Conservation (phyloP, 257 asterid genomes). For the Hygrophila difformis region DNA sequence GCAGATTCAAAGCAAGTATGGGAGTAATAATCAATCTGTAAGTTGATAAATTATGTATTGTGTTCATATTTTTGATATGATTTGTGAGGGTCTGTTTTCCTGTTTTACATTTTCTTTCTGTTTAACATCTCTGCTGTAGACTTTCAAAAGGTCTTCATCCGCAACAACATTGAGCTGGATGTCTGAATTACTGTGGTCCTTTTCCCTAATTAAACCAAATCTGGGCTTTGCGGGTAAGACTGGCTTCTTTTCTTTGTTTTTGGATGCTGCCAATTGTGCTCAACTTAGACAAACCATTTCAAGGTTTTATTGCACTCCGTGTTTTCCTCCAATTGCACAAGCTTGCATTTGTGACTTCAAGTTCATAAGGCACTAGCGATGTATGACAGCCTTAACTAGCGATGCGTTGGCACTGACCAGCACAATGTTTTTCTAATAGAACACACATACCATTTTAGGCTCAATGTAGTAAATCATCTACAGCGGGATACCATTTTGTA, state of each 20-base stretch:
- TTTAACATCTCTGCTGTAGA: constrained; percentile 28
- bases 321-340: too few species aligned
- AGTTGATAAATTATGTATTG: constrained; percentile 21
- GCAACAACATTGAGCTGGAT: constrained; percentile 61
- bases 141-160: constrained; percentile 66
- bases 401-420: too few species aligned
- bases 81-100: neutral
- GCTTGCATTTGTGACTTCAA: too few species aligned
- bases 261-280: constrained; percentile 7
- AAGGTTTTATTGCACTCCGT: too few species aligned
- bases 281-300: too few species aligned
- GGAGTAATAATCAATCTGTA: constrained; percentile 43
- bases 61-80: neutral
- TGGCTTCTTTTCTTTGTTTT: constrained; percentile 6
- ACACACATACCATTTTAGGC: too few species aligned
- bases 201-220: constrained; percentile 31
- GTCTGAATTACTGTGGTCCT: constrained; percentile 63
- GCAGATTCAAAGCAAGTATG: constrained; percentile 84
- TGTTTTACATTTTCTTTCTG: neutral
- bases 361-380: too few species aligned
- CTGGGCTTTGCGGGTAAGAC: constrained; percentile 49
- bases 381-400: too few species aligned
- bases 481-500: too few species aligned
- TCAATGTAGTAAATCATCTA: too few species aligned
- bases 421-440: too few species aligned